Conservation (phyloP, 192 early-diverging fungal genomes). For the Pilobolus umbonatus region DNA sequence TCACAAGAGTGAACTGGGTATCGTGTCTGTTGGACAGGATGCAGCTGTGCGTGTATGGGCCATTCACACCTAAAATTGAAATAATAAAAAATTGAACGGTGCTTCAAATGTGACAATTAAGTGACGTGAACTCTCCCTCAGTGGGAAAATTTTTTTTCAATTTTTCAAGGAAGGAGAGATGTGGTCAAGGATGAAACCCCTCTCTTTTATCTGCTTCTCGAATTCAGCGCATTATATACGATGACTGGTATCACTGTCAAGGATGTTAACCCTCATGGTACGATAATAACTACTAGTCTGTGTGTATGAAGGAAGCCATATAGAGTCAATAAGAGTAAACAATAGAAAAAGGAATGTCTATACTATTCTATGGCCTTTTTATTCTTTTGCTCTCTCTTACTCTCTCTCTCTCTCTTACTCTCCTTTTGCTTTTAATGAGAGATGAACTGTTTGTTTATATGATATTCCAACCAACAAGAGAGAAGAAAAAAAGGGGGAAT, state of each 20-base stretch:
- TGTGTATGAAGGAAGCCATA: neutral
- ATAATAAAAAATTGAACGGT: no score
- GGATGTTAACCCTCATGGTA: constrained; percentile 76
- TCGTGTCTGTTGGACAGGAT: constrained; percentile 80
- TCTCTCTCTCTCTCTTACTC: neutral
- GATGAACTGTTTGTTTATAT: neutral
- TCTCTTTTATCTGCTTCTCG: constrained; percentile 21
- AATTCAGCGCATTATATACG: constrained; percentile 16
- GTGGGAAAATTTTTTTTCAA: no score
- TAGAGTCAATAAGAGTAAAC: neutral
- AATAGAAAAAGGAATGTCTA: neutral
- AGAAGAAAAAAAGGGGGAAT: neutral
- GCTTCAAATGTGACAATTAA: no score
- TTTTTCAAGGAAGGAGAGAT: no score
- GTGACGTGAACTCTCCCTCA: no score
- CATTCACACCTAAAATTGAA: neutral
- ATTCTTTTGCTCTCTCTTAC: no score
- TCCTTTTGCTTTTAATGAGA: no score
- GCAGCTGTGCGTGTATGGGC: constrained; percentile 73
- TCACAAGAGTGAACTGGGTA: constrained; percentile 37
- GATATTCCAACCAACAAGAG: neutral
- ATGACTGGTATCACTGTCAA: constrained; percentile 51
- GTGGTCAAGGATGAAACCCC: no score
- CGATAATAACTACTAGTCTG: neutral
- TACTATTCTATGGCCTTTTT: neutral